Evolutionary conservation across 1,284 basidiomycete species (phyloP).

Genomic region (Rhodotorula glutinis): DNA sequence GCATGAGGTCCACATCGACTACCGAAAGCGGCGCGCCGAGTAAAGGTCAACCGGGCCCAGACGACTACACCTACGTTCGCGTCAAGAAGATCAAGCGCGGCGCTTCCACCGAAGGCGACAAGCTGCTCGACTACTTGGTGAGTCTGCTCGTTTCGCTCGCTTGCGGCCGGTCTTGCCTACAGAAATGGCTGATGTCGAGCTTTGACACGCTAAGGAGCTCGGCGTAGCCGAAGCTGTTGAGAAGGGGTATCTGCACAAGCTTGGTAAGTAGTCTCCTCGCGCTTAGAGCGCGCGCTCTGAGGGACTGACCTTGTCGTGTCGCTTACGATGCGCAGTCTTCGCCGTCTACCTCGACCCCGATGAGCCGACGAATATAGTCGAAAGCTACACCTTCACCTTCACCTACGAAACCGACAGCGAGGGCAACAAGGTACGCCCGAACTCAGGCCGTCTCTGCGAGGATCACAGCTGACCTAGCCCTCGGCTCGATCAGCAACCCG

Average conservation of each 20-base stretch:
- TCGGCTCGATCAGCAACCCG: constrained; percentile 14
- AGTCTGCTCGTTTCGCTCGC: not conserved
- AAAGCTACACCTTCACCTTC: constrained; percentile 41
- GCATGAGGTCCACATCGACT: constrained; percentile 46
- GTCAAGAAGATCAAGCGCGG: constrained; percentile 67
- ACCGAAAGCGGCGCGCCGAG: constrained; percentile 42
- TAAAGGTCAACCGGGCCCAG: constrained; percentile 44
- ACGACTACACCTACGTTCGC: constrained; percentile 43
- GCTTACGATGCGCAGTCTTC: constrained; percentile 52
- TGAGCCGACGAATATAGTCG: constrained; percentile 40
- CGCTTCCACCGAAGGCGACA: constrained; percentile 72
- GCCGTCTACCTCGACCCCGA: constrained; percentile 63
- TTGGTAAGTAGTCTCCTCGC: constrained; percentile 16
- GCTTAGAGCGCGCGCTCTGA: not conserved
- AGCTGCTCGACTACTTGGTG: constrained; percentile 71
- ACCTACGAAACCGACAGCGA: constrained; percentile 23
- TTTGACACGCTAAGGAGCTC: constrained; percentile 21
- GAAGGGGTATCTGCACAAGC: constrained; percentile 37
- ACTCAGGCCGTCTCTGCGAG: not conserved
- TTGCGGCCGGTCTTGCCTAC: not conserved
- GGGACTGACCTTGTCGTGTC: too few relatives aligned
- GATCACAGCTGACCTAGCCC: not conserved
- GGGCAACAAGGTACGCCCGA: constrained; percentile 24
- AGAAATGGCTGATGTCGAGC: too few relatives aligned
- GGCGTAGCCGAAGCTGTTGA: constrained; percentile 40